phyloP scores from a whole-genome alignment of 805 yeast species.

The Pichia pseudocactophila region DNA sequence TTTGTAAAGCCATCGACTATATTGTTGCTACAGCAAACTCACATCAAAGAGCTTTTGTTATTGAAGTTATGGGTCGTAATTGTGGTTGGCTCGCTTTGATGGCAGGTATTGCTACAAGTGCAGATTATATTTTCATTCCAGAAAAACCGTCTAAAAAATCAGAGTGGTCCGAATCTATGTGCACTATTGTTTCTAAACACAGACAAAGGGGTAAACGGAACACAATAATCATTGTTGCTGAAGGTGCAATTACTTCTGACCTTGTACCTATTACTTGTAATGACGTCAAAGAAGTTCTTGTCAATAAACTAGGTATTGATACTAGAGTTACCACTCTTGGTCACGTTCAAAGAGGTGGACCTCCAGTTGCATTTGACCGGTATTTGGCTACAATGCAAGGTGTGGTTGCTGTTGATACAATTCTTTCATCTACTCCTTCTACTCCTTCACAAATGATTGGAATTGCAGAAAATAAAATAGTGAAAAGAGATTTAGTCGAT shows the following conservation, averaged over 20 bases:
- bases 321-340: slow-evolving; percentile 73
- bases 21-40: slow-evolving; percentile 80
- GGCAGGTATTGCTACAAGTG: slow-evolving; percentile 75
- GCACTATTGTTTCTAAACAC: slow-evolving; percentile 54
- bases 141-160: slow-evolving; percentile 61
- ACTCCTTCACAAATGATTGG: slow-evolving; percentile 79
- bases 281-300: slow-evolving; percentile 58
- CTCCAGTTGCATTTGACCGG: slow-evolving; percentile 69
- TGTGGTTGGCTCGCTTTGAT: slow-evolving; percentile 83
- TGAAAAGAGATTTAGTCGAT: slow-evolving; percentile 58
- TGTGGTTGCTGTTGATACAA: slow-evolving; percentile 73
- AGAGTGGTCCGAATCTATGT: slow-evolving; percentile 62
- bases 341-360: slow-evolving; percentile 79
- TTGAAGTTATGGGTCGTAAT: slow-evolving; percentile 85
- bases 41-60: slow-evolving; percentile 75
- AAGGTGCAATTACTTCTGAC: slow-evolving; percentile 70
- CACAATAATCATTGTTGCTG: slow-evolving; percentile 74
- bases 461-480: slow-evolving; percentile 60
- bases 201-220: slow-evolving; percentile 66
- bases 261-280: slow-evolving; percentile 58
- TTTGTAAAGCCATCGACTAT: slow-evolving; percentile 67
- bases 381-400: slow-evolving; percentile 70
- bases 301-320: slow-evolving; percentile 54
- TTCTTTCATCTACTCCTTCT: slow-evolving; percentile 55
- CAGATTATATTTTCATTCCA: slow-evolving; percentile 74